Conservation (phyloP, 2,329 filamentous ascomycete species). For the Emmonsiellopsis sp. region DNA sequence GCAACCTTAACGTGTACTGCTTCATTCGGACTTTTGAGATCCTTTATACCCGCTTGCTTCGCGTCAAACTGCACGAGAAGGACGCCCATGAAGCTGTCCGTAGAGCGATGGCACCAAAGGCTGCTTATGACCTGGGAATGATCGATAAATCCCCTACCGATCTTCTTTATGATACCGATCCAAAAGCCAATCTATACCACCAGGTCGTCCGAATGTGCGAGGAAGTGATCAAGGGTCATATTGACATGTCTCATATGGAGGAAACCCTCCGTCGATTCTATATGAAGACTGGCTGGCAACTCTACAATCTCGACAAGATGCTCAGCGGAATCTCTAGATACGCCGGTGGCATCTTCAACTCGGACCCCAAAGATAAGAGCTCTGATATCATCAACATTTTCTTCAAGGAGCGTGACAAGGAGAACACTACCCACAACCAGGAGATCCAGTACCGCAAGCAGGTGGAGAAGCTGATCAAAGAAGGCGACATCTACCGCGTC, state of each 20-base stretch:
- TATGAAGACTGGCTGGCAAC: slow-evolving; percentile 77
- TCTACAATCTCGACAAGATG: slow-evolving; percentile 88
- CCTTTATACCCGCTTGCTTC: slow-evolving; percentile 74
- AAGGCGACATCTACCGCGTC: slow-evolving; percentile 83
- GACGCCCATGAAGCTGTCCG: slow-evolving; percentile 64
- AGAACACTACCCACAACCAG: slow-evolving; percentile 78
- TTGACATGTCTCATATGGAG: slow-evolving; percentile 76
- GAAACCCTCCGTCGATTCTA: slow-evolving; percentile 89
- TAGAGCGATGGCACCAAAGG: slow-evolving; percentile 64
- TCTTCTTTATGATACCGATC: slow-evolving; percentile 61
- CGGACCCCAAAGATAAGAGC: slow-evolving; percentile 86
- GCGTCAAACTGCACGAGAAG: slow-evolving; percentile 70
- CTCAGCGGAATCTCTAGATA: slow-evolving; percentile 72
- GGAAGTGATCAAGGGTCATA: slow-evolving; percentile 70
- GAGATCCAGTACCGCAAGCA: slow-evolving; percentile 87
- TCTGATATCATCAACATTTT: slow-evolving; percentile 84
- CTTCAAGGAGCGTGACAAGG: slow-evolving; percentile 66
- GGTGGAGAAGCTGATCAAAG: slow-evolving; percentile 86
- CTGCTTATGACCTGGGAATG: slow-evolving; percentile 74
- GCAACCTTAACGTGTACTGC: slow-evolving; percentile 83
- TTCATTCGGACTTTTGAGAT: slow-evolving; percentile 91
- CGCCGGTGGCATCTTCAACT: slow-evolving; percentile 71
- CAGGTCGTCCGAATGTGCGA: slow-evolving; percentile 80
- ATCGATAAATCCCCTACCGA: slow-evolving; percentile 64
- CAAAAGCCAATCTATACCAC: slow-evolving; percentile 66